Base-by-base conservation (phyloP, 1,284 basidiomycete species). In the Papiliotrema fonsecae region DNA sequence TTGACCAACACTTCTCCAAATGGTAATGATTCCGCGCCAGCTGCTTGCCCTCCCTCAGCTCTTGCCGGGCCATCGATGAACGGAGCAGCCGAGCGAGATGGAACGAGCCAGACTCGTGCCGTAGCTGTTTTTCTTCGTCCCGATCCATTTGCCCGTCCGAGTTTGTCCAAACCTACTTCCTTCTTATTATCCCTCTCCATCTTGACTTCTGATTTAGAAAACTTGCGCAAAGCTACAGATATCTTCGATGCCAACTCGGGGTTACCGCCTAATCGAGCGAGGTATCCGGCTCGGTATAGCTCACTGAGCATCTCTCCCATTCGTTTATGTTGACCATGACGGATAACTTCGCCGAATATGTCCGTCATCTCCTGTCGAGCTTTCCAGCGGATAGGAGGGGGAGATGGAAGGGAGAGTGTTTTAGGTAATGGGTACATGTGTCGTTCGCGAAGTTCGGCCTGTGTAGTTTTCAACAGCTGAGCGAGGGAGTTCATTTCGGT, bases 31-130 rank as follows among this genome's bases (percentile, higher is more conserved):
- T 35, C 32, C 38, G 30, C 25, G 19, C 13, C 6, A 46, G 34
- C n/a, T 13, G 21, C 13, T 18, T 44, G 41, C 39, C 49, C 48
- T 16, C 10, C 36, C 24, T 21, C 11, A 19, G 28, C 26, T 22
- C 30, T 25, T 18, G 42, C n/a, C 30, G 22, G n/a, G 18, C 21
- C 34, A 21, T 60, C 54, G 22, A 61, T 34, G 27, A 47, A 46
- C 9, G 24, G 26, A 16, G n/a, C 22, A 14, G 68, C 58, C 19
- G 66, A 58, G 50, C 81, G 78, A 13, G 82, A 79, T n/a, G 86
- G 85, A 47, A 97, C 86, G 75, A 97, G 84, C 93, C 94, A 98
- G 2, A 93, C 91, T 41, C 90, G 80, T 21, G 91, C 89, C 2
- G 83, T 77, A 61, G 86, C 87, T 50, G 87, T 88, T 75, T 96